A percentile compares a stretch with the other conserved stretches of the same genome.
These are phyloP conservation scores for Elymus sibiricus DNA, from an alignment of 176 grass and related monocot genomes.

Conservation along the genomic window DNA sequence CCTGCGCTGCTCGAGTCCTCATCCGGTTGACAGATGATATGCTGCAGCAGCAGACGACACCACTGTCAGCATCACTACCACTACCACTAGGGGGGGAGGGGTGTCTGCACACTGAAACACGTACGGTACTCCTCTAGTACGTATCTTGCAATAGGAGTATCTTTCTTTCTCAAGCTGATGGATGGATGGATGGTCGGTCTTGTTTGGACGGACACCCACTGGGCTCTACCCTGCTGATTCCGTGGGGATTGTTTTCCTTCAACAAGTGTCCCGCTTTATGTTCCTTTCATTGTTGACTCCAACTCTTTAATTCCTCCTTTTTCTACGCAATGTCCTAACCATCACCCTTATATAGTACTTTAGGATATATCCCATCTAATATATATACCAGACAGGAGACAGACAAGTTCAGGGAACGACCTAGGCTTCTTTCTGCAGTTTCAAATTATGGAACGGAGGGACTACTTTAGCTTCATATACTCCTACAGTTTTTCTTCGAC, in stretches of 20 bases:
- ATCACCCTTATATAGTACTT: too few species aligned
- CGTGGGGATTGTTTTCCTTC: not conserved
- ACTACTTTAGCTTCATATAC: too few species aligned
- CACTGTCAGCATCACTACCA: not conserved
- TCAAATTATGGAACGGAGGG: too few species aligned
- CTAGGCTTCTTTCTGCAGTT: not conserved
- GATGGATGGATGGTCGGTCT: not conserved
- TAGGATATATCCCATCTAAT: not conserved
- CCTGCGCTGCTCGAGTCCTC: not conserved
- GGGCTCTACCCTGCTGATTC: not conserved
- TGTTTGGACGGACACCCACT: not conserved
- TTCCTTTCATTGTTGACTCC: not conserved
- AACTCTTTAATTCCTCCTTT: not conserved
- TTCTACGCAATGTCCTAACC: not conserved
- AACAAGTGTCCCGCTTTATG: not conserved
- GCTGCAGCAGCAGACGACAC: not conserved
- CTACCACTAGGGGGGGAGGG: too few species aligned
- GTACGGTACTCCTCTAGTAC: not conserved
- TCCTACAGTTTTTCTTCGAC: too few species aligned
- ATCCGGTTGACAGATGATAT: not conserved
- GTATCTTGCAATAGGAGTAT: not conserved
- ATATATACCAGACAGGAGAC: not conserved
- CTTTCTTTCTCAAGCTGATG: not conserved
- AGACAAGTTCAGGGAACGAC: not conserved
- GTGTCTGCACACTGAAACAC: not conserved